Base-by-base conservation (phyloP, 805 yeast species). In the Kodamaea fukazawae region DNA sequence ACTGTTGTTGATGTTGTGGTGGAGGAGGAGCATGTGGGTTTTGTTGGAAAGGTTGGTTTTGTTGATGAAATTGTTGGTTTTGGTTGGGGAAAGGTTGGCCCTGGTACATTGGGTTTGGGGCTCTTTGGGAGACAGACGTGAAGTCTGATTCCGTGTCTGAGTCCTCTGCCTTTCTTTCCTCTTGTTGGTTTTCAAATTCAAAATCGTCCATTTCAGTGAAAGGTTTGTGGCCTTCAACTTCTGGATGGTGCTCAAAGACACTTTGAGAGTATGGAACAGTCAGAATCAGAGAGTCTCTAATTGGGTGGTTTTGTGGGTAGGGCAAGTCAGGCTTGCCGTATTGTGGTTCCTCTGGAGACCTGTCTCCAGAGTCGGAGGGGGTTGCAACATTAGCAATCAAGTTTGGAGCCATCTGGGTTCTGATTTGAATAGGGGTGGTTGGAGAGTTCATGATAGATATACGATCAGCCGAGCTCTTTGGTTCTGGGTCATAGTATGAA, bases 111-210 rank as follows among this genome's bases (percentile, higher is more conserved):
- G 84, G 86, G 51, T 84, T 84, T 11, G 79, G 71, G 18, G 81
- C 89, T 55, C 91, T 69, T 60, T 84, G 91, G 6, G 90, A 82
- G 2, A 85, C 86, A 38, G 88, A 80, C 1, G 93, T 84, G 59
- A 85, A 82, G 52, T 81, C 83, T 1, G 91, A 83, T 34, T 70
- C 78, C 23, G 55, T 55, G 45, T 68, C 74, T 1, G 73, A 68
- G 34, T 58, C 65, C 16, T 48, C 48, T 4, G 31, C 43, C 11
- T 45, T 35, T 17, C 30, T 7, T 8, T 40, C 33, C 4, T 36
- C 38, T 10, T 34, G 42, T 17, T 37, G 32, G 32, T 52, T 54
- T 4, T 44, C 60, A 38, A 65, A 51, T 44, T 67, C 74, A 16
- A 50, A 43, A 42, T 57, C 62, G 10, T 48, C 61, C 44, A 67